Conservation (phyloP, 1,284 basidiomycete genomes). For the Austroboletus niveus region DNA sequence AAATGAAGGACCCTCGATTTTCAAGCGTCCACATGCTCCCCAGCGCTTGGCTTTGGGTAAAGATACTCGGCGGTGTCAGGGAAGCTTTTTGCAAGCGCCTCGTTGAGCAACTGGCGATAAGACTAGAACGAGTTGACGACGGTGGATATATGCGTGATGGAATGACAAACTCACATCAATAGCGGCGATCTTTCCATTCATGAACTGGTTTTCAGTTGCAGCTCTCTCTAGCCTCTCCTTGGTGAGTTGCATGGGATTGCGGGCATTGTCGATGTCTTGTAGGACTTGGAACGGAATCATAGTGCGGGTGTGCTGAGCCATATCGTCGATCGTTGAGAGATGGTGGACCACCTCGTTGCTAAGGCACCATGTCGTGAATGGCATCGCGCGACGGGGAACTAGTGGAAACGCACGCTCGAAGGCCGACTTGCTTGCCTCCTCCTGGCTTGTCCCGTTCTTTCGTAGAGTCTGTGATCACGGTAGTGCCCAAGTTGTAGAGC, state of each 20-base stretch:
- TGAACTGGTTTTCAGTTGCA: slow-evolving; percentile 83
- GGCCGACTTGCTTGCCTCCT: slow-evolving; percentile 66
- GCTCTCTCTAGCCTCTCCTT: slow-evolving; percentile 74
- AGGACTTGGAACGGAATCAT: slow-evolving; percentile 73
- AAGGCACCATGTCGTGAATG: slow-evolving; percentile 1
- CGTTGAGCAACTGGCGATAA: slow-evolving; percentile 32
- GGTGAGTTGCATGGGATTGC: slow-evolving; percentile 78
- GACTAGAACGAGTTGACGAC: slow-evolving; percentile 21
- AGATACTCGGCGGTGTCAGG: slow-evolving; percentile 31
- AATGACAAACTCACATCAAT: slow-evolving; percentile 51
- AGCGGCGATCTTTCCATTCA: slow-evolving; percentile 83
- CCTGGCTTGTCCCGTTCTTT: slow-evolving; percentile 70
- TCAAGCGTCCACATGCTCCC: slow-evolving; percentile 12
- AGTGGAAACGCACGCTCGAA: slow-evolving; percentile 51
- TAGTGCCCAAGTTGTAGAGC: slow-evolving; percentile 74
- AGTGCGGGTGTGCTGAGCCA: slow-evolving; percentile 55
- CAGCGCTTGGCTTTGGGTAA: slow-evolving; percentile 12
- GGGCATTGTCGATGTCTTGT: slow-evolving; percentile 70
- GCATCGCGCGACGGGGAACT: background rate
- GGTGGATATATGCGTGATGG: background rate
- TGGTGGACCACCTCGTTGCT: slow-evolving; percentile 72
- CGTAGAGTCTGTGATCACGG: slow-evolving; percentile 73
- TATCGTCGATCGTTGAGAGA: slow-evolving; percentile 60
- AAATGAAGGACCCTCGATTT: background rate
- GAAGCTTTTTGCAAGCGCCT: slow-evolving; percentile 32